A percentile compares a stretch with the other conserved stretches of the same genome.
Conservation (phyloP, 177 flowering plant genomes). For the Vitis hybrid region DNA sequence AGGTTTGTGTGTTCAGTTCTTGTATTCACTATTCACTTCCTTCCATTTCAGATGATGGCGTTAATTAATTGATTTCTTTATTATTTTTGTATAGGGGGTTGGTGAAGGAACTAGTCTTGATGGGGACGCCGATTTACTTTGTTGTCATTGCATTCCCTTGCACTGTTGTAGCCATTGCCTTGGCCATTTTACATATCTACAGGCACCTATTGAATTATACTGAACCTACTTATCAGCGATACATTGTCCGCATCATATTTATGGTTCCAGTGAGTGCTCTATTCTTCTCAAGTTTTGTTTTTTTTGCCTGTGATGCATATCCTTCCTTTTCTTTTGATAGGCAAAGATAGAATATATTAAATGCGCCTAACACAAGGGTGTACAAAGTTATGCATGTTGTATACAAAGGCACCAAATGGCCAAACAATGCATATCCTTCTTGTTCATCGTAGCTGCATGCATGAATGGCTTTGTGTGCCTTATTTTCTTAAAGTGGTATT, state of each 20-base stretch:
- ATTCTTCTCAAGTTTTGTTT: neutral
- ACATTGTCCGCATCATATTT: constrained; percentile 88
- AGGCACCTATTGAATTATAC: constrained; percentile 88
- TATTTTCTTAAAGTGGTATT: too few relatives aligned
- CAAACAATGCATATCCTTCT: too few relatives aligned
- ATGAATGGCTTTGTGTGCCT: too few relatives aligned
- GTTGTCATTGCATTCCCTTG: constrained; percentile 68
- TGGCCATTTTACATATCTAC: constrained; percentile 68
- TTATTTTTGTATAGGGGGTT: neutral
- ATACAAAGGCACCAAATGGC: too few relatives aligned
- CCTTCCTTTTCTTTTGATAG: neutral
- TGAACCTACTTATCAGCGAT: constrained; percentile 92
- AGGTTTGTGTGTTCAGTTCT: neutral
- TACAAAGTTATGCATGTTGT: too few relatives aligned
- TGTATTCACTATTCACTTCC: neutral
- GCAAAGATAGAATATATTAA: neutral
- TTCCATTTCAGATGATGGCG: constrained; percentile 1
- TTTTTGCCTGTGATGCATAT: neutral
- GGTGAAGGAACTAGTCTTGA: constrained; percentile 13
- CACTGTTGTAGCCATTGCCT: constrained; percentile 67
- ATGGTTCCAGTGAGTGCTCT: constrained; percentile 91
- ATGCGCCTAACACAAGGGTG: too few relatives aligned
- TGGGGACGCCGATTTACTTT: constrained; percentile 45
- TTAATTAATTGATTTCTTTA: neutral
- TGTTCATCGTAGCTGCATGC: too few relatives aligned